Evolutionary conservation across 257 asterid genomes (phyloP), one percentile per base, ranked within the genome.

Genomic region (Hygrophila difformis): DNA sequence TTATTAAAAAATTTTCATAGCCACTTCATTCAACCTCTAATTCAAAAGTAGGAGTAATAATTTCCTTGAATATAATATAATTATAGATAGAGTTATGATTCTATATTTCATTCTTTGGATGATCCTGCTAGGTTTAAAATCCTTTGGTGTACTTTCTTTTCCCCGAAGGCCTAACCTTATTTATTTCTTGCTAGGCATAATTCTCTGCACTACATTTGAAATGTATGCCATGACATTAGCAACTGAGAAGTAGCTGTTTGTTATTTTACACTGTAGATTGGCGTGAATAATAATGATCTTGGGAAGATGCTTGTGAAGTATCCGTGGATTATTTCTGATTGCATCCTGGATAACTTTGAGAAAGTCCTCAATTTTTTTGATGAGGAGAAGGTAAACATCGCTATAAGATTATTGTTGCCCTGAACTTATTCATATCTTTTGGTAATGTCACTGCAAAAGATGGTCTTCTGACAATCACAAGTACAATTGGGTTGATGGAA

Each of bases 241-340:
- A 21, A 39, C 45, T 28, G 15, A 40, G 13, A 24, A 4, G 44
- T 53, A 37, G 28, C 29, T 38, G 2, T 55, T 57, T 29, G 63
- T 31, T 52, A 26, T 63, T 36, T 52, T 56, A 45, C 39, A 53
- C 62, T 64, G 66, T 57, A 89, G 96, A 74, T 75, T 53, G 83
- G 77, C 47, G 53, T 29, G 4, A 67, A 49, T 49, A 60, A 73
- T 51, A 53, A 39, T 57, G 82, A 72, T 56, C 55, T 66, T 43
- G 87, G 84, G 60, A 63, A 60, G 79, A 81, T 85, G 77, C 62
- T 85, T 60, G 69, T 60, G 54, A 89, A 79, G 74, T 85, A 89
- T 68, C 98, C 98, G 4, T 89, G 98, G 98, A 76, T 89, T 78
- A 75, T 89, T 52, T 82, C 94, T 29, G 49, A 68, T 40, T 73